A percentile compares a stretch with the other conserved stretches of the same genome.
These are phyloP conservation scores for Plantago elongata DNA, from an alignment of 257 asterid species.

Conservation along the genomic window DNA sequence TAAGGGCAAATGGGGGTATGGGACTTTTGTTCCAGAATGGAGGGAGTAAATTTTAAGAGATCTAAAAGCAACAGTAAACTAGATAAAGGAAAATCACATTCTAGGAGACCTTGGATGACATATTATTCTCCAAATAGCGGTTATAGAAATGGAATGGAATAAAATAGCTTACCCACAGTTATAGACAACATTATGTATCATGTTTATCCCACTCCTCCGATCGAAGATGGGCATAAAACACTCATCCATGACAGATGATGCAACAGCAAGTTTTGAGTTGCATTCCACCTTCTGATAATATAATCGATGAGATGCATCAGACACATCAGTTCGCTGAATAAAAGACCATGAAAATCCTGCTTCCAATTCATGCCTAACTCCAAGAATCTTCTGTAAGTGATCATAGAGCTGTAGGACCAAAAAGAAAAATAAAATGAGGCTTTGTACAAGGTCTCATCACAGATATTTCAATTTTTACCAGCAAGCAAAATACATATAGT, in stretches of 20 bases:
- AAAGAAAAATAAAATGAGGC: constrained; percentile 17
- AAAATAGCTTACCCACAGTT: constrained; percentile 80
- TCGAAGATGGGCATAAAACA: constrained; percentile 91
- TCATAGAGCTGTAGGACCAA: constrained; percentile 59
- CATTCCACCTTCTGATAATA: constrained; percentile 80
- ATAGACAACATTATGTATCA: constrained; percentile 71
- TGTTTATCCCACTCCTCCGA: constrained; percentile 82
- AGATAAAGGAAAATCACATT: no score
- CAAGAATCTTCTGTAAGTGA: constrained; percentile 75
- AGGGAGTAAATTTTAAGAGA: no score
- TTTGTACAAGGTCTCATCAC: constrained; percentile 6
- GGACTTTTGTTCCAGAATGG: no score
- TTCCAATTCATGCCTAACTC: constrained; percentile 80
- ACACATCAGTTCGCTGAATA: constrained; percentile 63
- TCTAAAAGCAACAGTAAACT: no score
- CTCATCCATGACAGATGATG: constrained; percentile 81
- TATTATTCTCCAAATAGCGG: not conserved
- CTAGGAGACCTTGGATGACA: not conserved
- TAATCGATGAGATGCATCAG: constrained; percentile 53
- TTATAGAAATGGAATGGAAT: constrained; percentile 2
- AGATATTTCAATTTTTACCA: constrained; percentile 3
- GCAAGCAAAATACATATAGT: not conserved
- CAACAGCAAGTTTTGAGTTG: constrained; percentile 94
- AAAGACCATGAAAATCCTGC: constrained; percentile 93
- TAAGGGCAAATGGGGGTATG: no score